These are phyloP conservation scores for Microstroma glucosiphilum DNA, from an alignment of 1,284 basidiomycete species.

Conservation along the genomic window DNA sequence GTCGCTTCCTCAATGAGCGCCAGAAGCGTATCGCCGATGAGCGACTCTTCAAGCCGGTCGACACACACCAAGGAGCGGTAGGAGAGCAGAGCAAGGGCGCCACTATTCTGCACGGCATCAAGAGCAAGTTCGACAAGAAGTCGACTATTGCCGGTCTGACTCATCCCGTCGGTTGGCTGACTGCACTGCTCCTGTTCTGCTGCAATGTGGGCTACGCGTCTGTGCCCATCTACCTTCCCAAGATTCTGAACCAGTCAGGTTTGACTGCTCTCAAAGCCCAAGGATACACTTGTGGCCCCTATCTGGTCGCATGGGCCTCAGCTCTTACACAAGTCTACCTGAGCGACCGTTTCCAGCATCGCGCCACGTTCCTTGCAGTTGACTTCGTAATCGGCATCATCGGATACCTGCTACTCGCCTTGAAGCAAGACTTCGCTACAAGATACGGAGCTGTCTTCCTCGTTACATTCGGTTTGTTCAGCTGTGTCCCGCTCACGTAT, in stretches of 20 bases:
- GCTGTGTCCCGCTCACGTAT: slow-evolving; percentile 38
- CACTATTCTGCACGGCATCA: not conserved
- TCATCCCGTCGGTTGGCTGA: slow-evolving; percentile 17
- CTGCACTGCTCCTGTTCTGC: slow-evolving; percentile 16
- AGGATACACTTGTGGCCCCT: slow-evolving; percentile 33
- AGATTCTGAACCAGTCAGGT: slow-evolving; percentile 40
- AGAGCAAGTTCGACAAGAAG: not conserved
- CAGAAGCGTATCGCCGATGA: slow-evolving; percentile 38
- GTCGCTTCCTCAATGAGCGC: slow-evolving; percentile 30
- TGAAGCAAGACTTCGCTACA: slow-evolving; percentile 17
- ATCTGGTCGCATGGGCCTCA: slow-evolving; percentile 36
- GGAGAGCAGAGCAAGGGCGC: not conserved
- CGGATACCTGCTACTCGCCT: slow-evolving; percentile 43
- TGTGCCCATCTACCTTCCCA: slow-evolving; percentile 45
- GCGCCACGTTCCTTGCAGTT: slow-evolving; percentile 31
- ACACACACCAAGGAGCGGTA: not conserved
- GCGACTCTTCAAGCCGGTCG: slow-evolving; percentile 19
- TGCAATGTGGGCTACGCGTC: slow-evolving; percentile 44
- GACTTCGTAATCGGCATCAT: slow-evolving; percentile 26
- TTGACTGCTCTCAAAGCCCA: slow-evolving; percentile 19
- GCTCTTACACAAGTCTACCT: slow-evolving; percentile 21
- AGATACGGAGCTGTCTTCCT: slow-evolving; percentile 33
- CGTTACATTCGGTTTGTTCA: slow-evolving; percentile 35
- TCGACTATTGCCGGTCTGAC: slow-evolving; percentile 8
- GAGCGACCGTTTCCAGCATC: slow-evolving; percentile 28